Percentiles rank a stretch among this genome's conserved stretches.
Evolutionary conservation across 2,329 filamentous ascomycete genomes (phyloP).

Genomic region (Fusarium nygamai): DNA sequence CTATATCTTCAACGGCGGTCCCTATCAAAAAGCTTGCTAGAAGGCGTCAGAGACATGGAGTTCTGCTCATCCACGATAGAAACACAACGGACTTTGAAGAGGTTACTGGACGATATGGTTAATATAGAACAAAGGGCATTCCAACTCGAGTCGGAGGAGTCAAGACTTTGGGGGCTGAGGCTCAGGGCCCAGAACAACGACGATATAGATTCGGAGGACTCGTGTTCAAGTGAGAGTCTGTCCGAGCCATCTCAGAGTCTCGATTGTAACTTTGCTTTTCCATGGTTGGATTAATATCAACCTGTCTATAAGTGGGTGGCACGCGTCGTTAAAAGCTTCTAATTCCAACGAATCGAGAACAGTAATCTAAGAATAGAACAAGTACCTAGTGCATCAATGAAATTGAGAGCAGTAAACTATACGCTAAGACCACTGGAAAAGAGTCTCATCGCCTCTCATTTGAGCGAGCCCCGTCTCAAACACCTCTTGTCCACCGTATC

Average conservation of each 20-base stretch:
- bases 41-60: not conserved
- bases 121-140: not conserved
- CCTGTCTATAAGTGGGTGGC: not conserved
- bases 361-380: not conserved
- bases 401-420: accelerated
- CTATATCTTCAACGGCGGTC: not conserved
- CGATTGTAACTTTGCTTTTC: not conserved
- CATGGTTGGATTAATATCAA: not conserved
- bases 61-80: not conserved
- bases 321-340: too few relatives aligned
- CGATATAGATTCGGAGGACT: not conserved
- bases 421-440: not conserved
- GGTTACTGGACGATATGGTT: not conserved
- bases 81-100: not conserved
- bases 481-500: not conserved
- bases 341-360: not conserved
- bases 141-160: not conserved
- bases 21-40: not conserved
- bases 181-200: not conserved
- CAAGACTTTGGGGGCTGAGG: not conserved
- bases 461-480: not conserved
- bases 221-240: not conserved
- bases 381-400: too few relatives aligned
- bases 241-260: not conserved
- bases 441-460: accelerated